These are phyloP conservation scores for Chytriomyces sp. DNA, from an alignment of 192 early-diverging fungal species.

Conservation along the genomic window DNA sequence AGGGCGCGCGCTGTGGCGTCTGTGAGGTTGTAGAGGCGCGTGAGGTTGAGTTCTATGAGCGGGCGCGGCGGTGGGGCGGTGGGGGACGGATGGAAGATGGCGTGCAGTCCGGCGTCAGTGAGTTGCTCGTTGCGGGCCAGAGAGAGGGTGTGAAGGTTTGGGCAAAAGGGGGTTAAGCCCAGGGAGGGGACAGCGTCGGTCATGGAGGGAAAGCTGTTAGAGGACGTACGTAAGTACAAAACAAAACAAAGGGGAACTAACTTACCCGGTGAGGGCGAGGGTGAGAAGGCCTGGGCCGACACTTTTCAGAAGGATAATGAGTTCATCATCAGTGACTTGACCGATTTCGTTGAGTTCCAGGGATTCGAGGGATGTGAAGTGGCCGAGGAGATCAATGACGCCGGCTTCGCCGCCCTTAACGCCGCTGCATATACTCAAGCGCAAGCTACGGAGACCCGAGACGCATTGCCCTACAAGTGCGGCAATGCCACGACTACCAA, in stretches of 20 bases:
- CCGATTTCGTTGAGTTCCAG: slow-evolving; percentile 50
- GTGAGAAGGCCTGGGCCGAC: slow-evolving; percentile 48
- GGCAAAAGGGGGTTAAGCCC: slow-evolving; percentile 60
- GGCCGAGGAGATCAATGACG: slow-evolving; percentile 41
- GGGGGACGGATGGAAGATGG: slow-evolving; percentile 47
- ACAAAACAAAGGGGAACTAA: slow-evolving; percentile 3
- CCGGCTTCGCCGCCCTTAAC: slow-evolving; percentile 51
- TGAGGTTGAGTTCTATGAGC: slow-evolving; percentile 51
- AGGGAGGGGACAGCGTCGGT: slow-evolving; percentile 58
- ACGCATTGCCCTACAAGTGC: slow-evolving; percentile 32
- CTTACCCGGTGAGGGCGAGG: slow-evolving; percentile 56
- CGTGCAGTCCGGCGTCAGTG: slow-evolving; percentile 56
- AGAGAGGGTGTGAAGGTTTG: slow-evolving; percentile 60
- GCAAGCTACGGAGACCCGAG: slow-evolving; percentile 45
- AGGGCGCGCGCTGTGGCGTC: slow-evolving; percentile 62
- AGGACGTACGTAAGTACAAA: slow-evolving; percentile 3
- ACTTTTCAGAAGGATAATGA: slow-evolving; percentile 45
- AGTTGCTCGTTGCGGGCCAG: slow-evolving; percentile 65
- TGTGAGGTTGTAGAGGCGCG: slow-evolving; percentile 65
- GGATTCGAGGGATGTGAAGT: slow-evolving; percentile 39
- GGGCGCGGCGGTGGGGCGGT: slow-evolving; percentile 38
- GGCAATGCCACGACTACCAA: slow-evolving; percentile 12
- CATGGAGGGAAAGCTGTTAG: slow-evolving; percentile 39
- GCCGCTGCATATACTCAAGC: slow-evolving; percentile 56
- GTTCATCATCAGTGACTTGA: slow-evolving; percentile 47